Evolutionary conservation across 352 stramenopile species (phyloP), one percentile per base, ranked within the genome.

Genomic region (Globisporangium emineosum): DNA sequence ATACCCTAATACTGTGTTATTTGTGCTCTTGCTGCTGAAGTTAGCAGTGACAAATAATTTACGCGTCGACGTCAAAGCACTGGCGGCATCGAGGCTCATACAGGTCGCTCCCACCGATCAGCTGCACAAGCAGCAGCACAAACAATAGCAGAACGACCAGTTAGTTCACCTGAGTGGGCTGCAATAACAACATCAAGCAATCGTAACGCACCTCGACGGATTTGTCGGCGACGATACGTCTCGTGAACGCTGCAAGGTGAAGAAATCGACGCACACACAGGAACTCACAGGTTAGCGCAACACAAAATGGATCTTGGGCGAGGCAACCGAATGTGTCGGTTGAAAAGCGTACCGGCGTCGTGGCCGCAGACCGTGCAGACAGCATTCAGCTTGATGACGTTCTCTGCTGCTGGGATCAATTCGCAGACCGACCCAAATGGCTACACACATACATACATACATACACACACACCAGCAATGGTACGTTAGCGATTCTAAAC

Each of bases 351-450:
- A 88, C 78, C 81, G 32, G 83, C 83, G 58, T 95, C 83, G 37
- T 76, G 77, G 27, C 86, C 86, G 45, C 86, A 95, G n/a, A 77
- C 72, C 3, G 82, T 86, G 70, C 87, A 95, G 35, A 95, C 86
- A 23, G 87, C 87, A 60, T 88, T 94, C 33, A 95, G 79, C 62
- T 95, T 94, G 65, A 88, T 83, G 37, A 95, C 86, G 42, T 83
- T 76, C 63, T 95, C 87, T 15, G 87, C 82, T 54, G 72, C 69
- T 2, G 87, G 87, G 45, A 94, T 88, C 25, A 94, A 65, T 21
- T 88, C 78, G 32, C 83, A 81, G 17, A 95, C 82, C 8, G 73
- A 84, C 0, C 81, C 80, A 60, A 95, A 95, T 2, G 81, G 83
- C 83, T 89, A 33, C 29, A 73, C 30, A 19, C 1, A n/a, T n/a